Evolutionary conservation across 2,329 filamentous ascomycete genomes (phyloP).

Genomic region (Pseudogymnoascus sp.): DNA sequence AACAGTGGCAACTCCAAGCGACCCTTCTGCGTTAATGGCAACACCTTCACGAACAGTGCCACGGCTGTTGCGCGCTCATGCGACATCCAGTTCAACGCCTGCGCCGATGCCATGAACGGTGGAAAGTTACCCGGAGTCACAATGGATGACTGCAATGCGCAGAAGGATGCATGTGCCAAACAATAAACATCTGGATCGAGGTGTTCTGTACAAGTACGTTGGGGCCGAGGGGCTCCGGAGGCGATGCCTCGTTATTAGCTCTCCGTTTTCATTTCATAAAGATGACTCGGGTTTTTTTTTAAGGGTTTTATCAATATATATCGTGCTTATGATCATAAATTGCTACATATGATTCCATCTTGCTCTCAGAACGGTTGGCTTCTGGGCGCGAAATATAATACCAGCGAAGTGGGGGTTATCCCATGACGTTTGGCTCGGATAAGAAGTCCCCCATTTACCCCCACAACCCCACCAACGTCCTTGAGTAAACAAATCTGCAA

Average conservation of each 20-base stretch:
- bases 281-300: background rate
- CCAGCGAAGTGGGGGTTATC: background rate
- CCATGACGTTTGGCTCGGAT: background rate
- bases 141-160: conserved; percentile 19
- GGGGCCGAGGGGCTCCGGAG: background rate
- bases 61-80: conserved; percentile 53
- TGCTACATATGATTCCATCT: background rate
- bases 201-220: background rate
- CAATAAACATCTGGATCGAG: background rate
- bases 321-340: background rate
- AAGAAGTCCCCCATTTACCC: background rate
- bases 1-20: conserved; percentile 42
- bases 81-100: conserved; percentile 56
- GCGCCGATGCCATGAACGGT: conserved; percentile 48
- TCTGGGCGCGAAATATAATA: background rate
- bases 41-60: conserved; percentile 47
- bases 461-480: background rate
- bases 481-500: background rate
- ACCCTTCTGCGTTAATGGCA: conserved; percentile 48
- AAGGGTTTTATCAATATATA: background rate
- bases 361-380: background rate
- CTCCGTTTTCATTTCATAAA: conserved; percentile 1
- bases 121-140: conserved; percentile 28
- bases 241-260: background rate
- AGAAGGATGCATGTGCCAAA: conserved; percentile 18